These are phyloP conservation scores for Boletus rubropictus DNA, from an alignment of 768 basidiomycete genomes.

Conservation along the genomic window DNA sequence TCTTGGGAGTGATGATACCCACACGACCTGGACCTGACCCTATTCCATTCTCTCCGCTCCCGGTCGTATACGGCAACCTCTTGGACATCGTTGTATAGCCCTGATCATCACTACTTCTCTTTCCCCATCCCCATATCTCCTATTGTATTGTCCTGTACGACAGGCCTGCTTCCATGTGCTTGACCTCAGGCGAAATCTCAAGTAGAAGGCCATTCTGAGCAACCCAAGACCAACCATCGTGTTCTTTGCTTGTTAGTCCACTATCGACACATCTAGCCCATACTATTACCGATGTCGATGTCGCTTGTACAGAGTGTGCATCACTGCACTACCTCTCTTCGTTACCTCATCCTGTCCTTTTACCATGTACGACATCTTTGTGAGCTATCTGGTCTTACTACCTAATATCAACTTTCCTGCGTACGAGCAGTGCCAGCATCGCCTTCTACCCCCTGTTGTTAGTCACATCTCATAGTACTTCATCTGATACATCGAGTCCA, in stretches of 20 bases:
- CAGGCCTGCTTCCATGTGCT: not conserved
- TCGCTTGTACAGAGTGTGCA: not conserved
- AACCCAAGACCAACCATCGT: not conserved
- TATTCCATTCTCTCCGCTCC: slow-evolving; percentile 1
- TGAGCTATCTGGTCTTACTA: slow-evolving; percentile 4
- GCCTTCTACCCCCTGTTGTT: slow-evolving; percentile 2
- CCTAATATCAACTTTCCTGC: slow-evolving; percentile 23
- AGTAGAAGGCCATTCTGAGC: slow-evolving; percentile 10
- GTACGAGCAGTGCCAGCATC: slow-evolving; percentile 11
- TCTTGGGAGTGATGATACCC: slow-evolving; percentile 19
- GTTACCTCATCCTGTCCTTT: slow-evolving; percentile 4
- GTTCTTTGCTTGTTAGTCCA: not conserved
- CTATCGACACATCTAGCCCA: not conserved
- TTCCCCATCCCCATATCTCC: not conserved
- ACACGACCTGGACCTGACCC: not conserved
- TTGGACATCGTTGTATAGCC: slow-evolving; percentile 13
- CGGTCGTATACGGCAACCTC: slow-evolving; percentile 5
- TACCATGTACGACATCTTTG: slow-evolving; percentile 15
- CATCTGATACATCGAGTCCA: not conserved
- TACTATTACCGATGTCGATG: slow-evolving; percentile 2
- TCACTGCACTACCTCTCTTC: not conserved
- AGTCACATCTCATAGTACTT: not conserved
- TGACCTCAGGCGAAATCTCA: slow-evolving; percentile 5
- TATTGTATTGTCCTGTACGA: slow-evolving; percentile 6
- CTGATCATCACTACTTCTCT: not conserved